Conservation (phyloP, 139 green algal genomes). For the Chlamydomonas urium region DNA sequence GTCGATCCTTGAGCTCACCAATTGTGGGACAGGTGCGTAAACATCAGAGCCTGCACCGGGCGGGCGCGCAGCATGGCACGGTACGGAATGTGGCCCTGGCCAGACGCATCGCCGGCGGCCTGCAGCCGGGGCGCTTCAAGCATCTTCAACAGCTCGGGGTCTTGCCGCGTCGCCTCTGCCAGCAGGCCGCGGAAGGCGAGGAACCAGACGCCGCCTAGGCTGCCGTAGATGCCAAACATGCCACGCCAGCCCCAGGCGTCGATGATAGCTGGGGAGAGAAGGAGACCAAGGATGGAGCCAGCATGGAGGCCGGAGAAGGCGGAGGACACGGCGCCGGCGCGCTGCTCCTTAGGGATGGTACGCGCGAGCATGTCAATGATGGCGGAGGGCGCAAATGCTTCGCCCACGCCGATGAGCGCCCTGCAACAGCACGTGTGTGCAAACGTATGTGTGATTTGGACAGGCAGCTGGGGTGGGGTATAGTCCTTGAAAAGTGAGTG, state of each 20-base stretch:
- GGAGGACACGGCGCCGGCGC: slow-evolving; percentile 76
- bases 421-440: too few relatives aligned
- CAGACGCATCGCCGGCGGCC: neutral
- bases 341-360: slow-evolving; percentile 60
- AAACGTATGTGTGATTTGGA: too few relatives aligned
- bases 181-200: neutral
- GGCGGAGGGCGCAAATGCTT: slow-evolving; percentile 84
- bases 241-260: slow-evolving; percentile 69
- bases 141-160: neutral
- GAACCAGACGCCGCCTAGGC: neutral
- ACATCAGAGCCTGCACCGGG: slow-evolving; percentile 76
- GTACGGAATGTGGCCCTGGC: slow-evolving; percentile 67
- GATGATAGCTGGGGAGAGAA: slow-evolving; percentile 73
- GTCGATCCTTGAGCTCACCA: too few relatives aligned
- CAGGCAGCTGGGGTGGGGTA: too few relatives aligned
- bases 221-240: slow-evolving; percentile 86
- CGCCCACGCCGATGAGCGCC: slow-evolving; percentile 91
- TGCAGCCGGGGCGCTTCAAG: neutral
- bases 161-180: neutral
- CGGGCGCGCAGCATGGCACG: slow-evolving; percentile 71
- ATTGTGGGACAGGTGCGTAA: slow-evolving; percentile 96
- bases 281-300: slow-evolving; percentile 78
- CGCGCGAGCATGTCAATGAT: slow-evolving; percentile 89
- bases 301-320: slow-evolving; percentile 93
- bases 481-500: too few relatives aligned